Base-by-base conservation (phyloP, 176 grass and related monocot species). In the Phyllostachys edulis region DNA sequence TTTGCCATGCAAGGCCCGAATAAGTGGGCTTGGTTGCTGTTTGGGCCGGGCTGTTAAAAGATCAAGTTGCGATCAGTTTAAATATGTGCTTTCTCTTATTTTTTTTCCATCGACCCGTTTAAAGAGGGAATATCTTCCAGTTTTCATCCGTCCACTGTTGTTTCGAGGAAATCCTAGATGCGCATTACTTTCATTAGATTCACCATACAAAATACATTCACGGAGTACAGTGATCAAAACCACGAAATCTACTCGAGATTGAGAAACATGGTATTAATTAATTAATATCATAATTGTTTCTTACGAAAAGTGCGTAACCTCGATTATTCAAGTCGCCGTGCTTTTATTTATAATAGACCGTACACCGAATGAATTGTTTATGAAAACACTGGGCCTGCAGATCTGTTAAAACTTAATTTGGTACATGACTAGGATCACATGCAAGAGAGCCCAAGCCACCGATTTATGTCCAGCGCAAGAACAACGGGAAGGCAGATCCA, bases 401-500 rank as follows among this genome's bases (percentile, higher is more conserved):
- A 75, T 85, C 49, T 17, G 62, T 56, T 5, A 11, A 20, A 66
- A 73, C 38, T 54, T 26, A 40, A 52, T 47, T 55, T 39, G 23
- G 17, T 37, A 2, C 67, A 73, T 84, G 69, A 84, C 61, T 75
- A 32, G 84, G 75, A 80, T 90, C 84, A 87, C 89, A 75, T 87
- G 89, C 47, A 32, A 59, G 46, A 15, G 32, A 15, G 2, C 10
- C 42, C 27, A 21, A 8, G 54, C 52, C 64, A 63, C 34, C 63
- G n/a, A 17, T 36, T 80, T 67, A 67, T 74, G 34, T 47, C 82
- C 63, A 62, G 24, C 24, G 75, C 79, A 24, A 26, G 49, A 75
- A 71, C 47, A 67, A 51, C 26, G 55, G 42, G 65, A 77, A 2
- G 40, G 32, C 74, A 75, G 85, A 90, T 87, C 80, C 41, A 79